Conservation (phyloP, 306 rosid species). For the Parietaria judaica region DNA sequence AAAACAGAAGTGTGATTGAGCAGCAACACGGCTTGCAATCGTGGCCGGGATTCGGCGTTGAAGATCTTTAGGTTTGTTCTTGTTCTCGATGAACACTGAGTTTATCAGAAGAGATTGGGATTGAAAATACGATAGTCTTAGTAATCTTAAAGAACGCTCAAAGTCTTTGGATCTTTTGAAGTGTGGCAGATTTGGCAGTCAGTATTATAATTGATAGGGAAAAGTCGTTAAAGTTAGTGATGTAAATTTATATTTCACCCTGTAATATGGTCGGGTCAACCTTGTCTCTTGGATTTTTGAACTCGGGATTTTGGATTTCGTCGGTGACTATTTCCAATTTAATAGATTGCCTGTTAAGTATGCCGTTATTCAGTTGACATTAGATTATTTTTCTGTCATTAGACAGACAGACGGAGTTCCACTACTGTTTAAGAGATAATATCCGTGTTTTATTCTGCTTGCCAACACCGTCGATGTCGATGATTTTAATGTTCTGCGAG, state of each 20-base stretch:
- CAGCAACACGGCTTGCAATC: not conserved
- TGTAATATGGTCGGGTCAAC: not conserved
- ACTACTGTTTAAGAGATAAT: too few relatives aligned
- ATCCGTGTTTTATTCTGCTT: too few relatives aligned
- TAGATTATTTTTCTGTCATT: too few relatives aligned
- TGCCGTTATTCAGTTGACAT: too few relatives aligned
- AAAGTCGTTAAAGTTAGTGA: not conserved
- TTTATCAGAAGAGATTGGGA: not conserved
- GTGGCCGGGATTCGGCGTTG: not conserved
- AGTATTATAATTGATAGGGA: not conserved
- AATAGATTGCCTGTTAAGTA: too few relatives aligned
- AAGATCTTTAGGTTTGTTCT: not conserved
- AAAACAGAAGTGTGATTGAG: not conserved
- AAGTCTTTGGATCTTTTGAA: not conserved
- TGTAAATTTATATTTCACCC: not conserved
- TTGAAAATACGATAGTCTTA: not conserved
- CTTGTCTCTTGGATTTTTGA: not conserved
- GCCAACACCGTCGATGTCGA: too few relatives aligned
- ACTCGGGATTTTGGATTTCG: too few relatives aligned
- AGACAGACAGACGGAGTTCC: too few relatives aligned
- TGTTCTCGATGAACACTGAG: not conserved
- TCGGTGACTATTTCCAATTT: too few relatives aligned
- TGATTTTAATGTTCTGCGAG: too few relatives aligned
- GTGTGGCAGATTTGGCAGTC: not conserved
- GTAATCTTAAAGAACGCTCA: not conserved